Evolutionary conservation across 2,329 filamentous ascomycete genomes (phyloP), one percentile per base, ranked within the genome.

Genomic region (Colletotrichum tofieldiae): DNA sequence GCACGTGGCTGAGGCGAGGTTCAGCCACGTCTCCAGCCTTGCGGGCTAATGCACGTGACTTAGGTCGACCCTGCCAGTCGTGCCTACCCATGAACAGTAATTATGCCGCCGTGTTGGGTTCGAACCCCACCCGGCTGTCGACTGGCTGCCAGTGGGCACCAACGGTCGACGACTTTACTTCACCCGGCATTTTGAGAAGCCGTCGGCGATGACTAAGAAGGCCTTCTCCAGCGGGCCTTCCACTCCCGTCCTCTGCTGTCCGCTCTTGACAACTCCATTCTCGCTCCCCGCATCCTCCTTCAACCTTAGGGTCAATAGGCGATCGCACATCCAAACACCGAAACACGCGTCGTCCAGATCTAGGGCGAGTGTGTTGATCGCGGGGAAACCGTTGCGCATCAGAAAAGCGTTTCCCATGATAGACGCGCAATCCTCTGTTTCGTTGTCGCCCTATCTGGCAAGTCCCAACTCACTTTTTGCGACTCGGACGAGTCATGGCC

Each of bases 391-490:
- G 45, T 49, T 20, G 45, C 70, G 70, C 70, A 32, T 72, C 70
- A 72, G 59, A 64, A 65, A 39, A 70, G 52, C 43, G 65, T 70
- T 72, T 65, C 55, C 54, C 51, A 20, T 54, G 45, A 60, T 55
- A 72, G 65, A 70, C 70, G 60, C 70, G 70, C 70, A 72, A 72
- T 64, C 70, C 62, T 61, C 62, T 72, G 70, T 72, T 72, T 72
- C 70, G 70, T 29, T 65, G 37, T 72, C 65, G 70, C 70, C 70
- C 65, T 70, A 49, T 72, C 54, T 47, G 65, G 59, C 55, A 72
- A 69, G 70, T 69, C 70, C 56, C 70, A 72, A 72, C 65, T 71
- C 65, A 49, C 59, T 55, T 64, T 20, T 70, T 70, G 59, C 70
- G 70, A 69, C 65, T 65, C 70, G 65, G 70, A 70, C 60, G 70